Evolutionary conservation across 148 eudicot genomes (phyloP), one percentile per base, ranked within the genome.

Genomic region (Cornus florida): DNA sequence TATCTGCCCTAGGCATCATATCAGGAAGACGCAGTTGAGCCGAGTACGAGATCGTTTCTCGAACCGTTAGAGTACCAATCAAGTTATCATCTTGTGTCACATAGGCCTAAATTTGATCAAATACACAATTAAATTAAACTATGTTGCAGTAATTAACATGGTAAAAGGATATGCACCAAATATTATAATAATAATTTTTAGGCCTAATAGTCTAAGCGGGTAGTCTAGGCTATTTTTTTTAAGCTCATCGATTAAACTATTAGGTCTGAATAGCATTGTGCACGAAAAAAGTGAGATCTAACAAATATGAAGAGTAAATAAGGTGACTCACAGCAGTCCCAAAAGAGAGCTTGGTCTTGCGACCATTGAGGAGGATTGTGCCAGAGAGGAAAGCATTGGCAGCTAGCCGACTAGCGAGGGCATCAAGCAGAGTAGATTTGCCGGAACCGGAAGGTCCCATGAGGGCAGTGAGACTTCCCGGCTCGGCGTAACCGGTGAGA

Each of bases 401-500:
- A 6, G 99, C 95, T 5, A 96, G 92, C 2, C 99, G 91, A 32
- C 93, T 83, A 0, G 98, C 89, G 10, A 96, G 92, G 6, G 99
- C 95, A 50, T 96, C 99, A 13, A 96, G 91, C 6, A 96, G 86
- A 0, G 99, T 96, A 1, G 98, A 93, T 77, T 96, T 96, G 0
- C 99, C 99, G 1, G 98, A 93, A 12, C 99, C 99, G 19, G 99
- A 96, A 3, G 99, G 99, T 0, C 99, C 99, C 99, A 96, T 96
- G 13, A 96, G 91, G 4, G 97, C 97, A 0, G 98, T 96, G 65
- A 96, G 90, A 1, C 87, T 73, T 2, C 98, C 98, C 0, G 98
- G 98, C 80, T 93, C 99, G 5, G 99, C 99, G 70, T 93, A 96
- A 0, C 99, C 99, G 7, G 92, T 92, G 3, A 93, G 86, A 0